Evolutionary conservation across 176 grass and related monocot species (phyloP), one percentile per base, ranked within the genome.

Genomic region (Typha latifolia): DNA sequence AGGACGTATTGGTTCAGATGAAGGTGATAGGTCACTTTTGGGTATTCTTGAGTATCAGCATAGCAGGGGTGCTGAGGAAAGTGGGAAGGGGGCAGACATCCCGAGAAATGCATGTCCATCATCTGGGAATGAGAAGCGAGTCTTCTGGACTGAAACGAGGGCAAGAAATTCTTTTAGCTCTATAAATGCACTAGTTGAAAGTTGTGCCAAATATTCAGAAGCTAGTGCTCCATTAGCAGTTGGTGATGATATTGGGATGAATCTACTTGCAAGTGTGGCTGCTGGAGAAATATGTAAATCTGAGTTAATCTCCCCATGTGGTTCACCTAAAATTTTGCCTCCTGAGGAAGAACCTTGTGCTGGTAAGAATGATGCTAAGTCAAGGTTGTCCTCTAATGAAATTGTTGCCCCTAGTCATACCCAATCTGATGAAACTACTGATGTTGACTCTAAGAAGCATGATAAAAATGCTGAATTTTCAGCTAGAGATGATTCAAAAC

Each of bases 191-290:
- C 70, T 96, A 66, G 85, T 96, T 72, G 84, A 95, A 84, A 95
- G 81, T 64, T 84, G 81, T 64, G 81, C 88, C n/a, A 90, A 90
- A 62, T 95, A 90, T 59, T 84, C 90, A 2, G 86, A 91, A 75
- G 62, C 77, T 69, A 75, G 73, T 68, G 78, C 72, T 80, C 76
- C 85, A 5, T 66, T 90, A 63, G 75, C 67, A 55, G 82, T 75
- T 75, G 87, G 87, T 62, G 91, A 90, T 50, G 91, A 96, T 67
- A 69, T 78, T 5, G 84, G 87, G 32, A 96, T 90, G 87, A 96
- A 96, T 85, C 80, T 96, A 80, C 91, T 96, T 72, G 87, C 91
- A 69, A 96, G 81, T 68, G 91, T 96, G 26, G 91, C 91, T 75
- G 55, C 81, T 73, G 91, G 87, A 18, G 84, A 90, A 80, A 85